These are phyloP conservation scores for Sutorius eximius DNA, from an alignment of 1,284 basidiomycete genomes.

Conservation along the genomic window DNA sequence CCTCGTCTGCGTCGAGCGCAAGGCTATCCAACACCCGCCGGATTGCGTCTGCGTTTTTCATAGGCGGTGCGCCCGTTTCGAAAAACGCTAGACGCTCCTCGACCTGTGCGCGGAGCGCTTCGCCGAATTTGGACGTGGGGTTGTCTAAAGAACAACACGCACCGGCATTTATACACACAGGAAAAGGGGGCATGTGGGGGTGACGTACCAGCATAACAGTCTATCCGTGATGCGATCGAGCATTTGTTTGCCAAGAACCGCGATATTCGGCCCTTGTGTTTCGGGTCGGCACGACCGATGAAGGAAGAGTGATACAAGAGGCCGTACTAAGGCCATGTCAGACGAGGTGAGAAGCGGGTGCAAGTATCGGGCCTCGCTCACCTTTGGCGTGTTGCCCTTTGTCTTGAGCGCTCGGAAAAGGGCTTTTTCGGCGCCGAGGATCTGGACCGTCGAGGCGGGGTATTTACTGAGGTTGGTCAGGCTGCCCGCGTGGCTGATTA, in stretches of 20 bases:
- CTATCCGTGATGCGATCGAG: slow-evolving; percentile 96
- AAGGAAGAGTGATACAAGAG: slow-evolving; percentile 93
- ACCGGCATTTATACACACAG: neutral
- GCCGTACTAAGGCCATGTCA: slow-evolving; percentile 63
- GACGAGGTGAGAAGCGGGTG: neutral
- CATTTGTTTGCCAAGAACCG: slow-evolving; percentile 99
- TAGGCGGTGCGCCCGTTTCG: slow-evolving; percentile 82
- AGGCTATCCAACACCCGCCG: slow-evolving; percentile 85
- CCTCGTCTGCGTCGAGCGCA: slow-evolving; percentile 71
- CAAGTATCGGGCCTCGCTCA: slow-evolving; percentile 32
- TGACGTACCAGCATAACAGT: slow-evolving; percentile 85
- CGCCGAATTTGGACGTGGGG: slow-evolving; percentile 93
- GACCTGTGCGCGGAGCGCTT: slow-evolving; percentile 90
- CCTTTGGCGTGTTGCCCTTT: slow-evolving; percentile 98
- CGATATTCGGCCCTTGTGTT: slow-evolving; percentile 98
- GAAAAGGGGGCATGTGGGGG: neutral
- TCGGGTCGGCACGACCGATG: slow-evolving; percentile 93
- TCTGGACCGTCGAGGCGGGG: slow-evolving; percentile 97
- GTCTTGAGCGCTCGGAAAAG: slow-evolving; percentile 98
- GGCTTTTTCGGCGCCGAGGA: slow-evolving; percentile 97
- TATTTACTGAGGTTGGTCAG: slow-evolving; percentile 98
- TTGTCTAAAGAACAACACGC: slow-evolving; percentile 49
- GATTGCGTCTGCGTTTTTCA: slow-evolving; percentile 87
- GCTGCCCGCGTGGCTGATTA: slow-evolving; percentile 98
- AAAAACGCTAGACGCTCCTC: slow-evolving; percentile 97